Evolutionary conservation across 1,284 basidiomycete species (phyloP).

Genomic region (Leccinum fuscescens): DNA sequence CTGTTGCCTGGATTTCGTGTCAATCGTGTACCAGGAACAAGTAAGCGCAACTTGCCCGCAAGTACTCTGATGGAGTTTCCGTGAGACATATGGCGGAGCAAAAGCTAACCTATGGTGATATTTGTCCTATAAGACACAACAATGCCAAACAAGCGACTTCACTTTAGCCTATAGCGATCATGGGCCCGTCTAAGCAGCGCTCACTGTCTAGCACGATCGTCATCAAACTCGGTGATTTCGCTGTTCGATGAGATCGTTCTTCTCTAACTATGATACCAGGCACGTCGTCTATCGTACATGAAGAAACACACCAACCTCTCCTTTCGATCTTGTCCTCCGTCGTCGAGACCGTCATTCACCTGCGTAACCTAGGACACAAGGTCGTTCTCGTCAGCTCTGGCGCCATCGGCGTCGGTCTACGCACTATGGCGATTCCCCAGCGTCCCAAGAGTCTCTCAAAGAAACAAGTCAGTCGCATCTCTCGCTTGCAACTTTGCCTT

Average conservation of each 20-base stretch:
- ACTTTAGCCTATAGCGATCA: neutral
- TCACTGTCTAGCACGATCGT: conserved; percentile 64
- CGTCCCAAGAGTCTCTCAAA: conserved; percentile 84
- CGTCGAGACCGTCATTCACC: conserved; percentile 85
- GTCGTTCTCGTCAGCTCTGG: conserved; percentile 96
- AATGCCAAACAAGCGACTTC: conserved; percentile 13
- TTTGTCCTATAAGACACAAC: conserved; percentile 13
- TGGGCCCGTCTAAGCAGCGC: conserved; percentile 26
- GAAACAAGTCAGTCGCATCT: conserved; percentile 68
- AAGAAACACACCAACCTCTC: conserved; percentile 85
- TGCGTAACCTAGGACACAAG: conserved; percentile 83
- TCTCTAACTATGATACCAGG: conserved; percentile 46
- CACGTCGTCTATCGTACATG: conserved; percentile 92
- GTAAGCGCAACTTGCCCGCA: conserved; percentile 61
- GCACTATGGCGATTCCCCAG: conserved; percentile 84
- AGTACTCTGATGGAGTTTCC: conserved; percentile 93
- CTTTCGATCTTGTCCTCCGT: conserved; percentile 88
- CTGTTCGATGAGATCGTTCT: neutral
- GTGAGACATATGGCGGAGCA: conserved; percentile 62
- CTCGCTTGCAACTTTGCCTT: neutral
- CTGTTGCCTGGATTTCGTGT: conserved; percentile 76
- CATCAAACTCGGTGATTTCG: conserved; percentile 73
- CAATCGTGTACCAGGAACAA: conserved; percentile 13
- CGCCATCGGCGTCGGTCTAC: conserved; percentile 92
- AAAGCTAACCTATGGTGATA: conserved; percentile 2